Base-by-base conservation (phyloP, 768 basidiomycete species). In the Gloeostereum incarnatum region DNA sequence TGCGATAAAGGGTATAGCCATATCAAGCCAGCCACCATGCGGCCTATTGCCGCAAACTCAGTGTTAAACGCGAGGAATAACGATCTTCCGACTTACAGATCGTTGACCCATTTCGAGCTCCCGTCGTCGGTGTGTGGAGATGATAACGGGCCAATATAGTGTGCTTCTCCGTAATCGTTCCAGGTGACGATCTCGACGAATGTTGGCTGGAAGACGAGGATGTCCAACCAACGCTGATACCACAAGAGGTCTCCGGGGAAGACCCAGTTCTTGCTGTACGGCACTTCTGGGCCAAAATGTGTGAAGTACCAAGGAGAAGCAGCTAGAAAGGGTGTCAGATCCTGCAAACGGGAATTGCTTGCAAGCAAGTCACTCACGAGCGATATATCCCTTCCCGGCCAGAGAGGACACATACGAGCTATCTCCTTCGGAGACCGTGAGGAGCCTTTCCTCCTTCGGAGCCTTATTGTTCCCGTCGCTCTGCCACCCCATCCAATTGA, bases 291-390 rank as follows among this genome's bases (percentile, higher is more conserved):
- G 6, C 49, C 49, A 19, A 51, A 51, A 21, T 49, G 49, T 3
- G 49, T 51, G 5, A 66, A 76, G 60, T 75, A 77, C 65, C 66
- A 68, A 5, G 73, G 69, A 6, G 69, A 68, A 22, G 69, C 67
- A 1, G 61, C 54, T 51, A 20, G 13, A 2, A 27, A 33, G 1
- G 2, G 31, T 25, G 24, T 31, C 2, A 35, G 24, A 10, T 25
- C 5, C n/a, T 31, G 5, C 7, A 31, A 14, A 33, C 9, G 18
- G 22, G 6, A 16, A 21, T n/a, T 23, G 33, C 9, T n/a, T 29
- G 9, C 16, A 20, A 38, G 17, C 21, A 23, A 23, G 14, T 6
- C 10, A 43, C 49, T 33, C 25, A 47, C 47, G 49, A 31, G 50
- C 50, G 9, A 51, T 43, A 19, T 49, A 49, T 25, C 39, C 41